Evolutionary conservation across 176 grass and related monocot genomes (phyloP), one percentile per base, ranked within the genome.

Genomic region (Aegilops bicornis): DNA sequence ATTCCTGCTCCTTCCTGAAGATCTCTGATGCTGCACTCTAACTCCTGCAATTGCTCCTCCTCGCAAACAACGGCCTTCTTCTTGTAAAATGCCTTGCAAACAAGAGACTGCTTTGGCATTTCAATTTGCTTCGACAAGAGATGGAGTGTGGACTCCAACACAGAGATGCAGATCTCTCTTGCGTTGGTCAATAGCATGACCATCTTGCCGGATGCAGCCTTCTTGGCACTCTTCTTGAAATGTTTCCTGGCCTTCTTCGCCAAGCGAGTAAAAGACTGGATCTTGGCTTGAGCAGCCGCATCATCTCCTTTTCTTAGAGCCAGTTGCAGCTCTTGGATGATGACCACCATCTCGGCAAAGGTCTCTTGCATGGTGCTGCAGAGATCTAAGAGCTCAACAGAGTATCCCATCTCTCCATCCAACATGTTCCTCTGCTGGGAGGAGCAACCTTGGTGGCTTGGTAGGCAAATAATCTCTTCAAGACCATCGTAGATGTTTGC

Each of bases 21-120:
- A 4, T 47, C 12, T 47, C 12, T 3, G 12, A 47, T 47, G 43
- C 43, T 47, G 43, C 43, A 47, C 43, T 47, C 83, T 22, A 86
- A 30, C 13, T 6, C 52, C 43, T 82, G 77, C 70, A 89, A 64
- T 20, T 89, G 83, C n/a, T n/a, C n/a, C 63, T 52, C 69, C 83
- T 64, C 84, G 25, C 60, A 82, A 3, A 54, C 62, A 20, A 82
- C 23, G 3, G 1, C 2, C 35, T 64, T 86, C 23, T 27, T 58
- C 83, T 72, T 86, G 16, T 35, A 48, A 8, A 86, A 72, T 48
- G 83, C 33, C 83, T 50, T 86, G 50, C 54, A 58, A 2, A 58
- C 17, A 22, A 22, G 54, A 22, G 54, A 58, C 54, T 58, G 54
- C 19, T 58, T 20, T 22, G 54, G 54, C 54, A 58, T 58, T 58